These are phyloP conservation scores for Alternaria infectoria DNA, from an alignment of 2,329 filamentous ascomycete genomes.

Conservation along the genomic window DNA sequence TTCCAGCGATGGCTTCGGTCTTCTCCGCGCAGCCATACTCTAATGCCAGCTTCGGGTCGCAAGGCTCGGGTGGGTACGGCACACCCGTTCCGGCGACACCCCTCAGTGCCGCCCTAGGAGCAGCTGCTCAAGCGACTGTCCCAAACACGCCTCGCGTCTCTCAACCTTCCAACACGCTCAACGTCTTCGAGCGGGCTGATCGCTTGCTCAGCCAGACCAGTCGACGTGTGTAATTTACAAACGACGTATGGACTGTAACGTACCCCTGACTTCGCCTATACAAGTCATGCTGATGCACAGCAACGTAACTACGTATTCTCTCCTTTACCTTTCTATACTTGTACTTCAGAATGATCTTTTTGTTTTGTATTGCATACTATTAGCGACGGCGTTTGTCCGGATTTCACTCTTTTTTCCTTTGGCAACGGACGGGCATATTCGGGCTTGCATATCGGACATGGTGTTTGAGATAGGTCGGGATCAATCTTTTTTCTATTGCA, in stretches of 20 bases:
- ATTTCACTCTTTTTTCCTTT: constrained; percentile 13
- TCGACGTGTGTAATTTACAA: constrained; percentile 29
- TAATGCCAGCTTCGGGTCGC: constrained; percentile 33
- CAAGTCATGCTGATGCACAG: neutral
- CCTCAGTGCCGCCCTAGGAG: constrained; percentile 85
- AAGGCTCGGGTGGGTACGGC: constrained; percentile 53
- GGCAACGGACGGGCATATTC: neutral
- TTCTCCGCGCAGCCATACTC: constrained; percentile 38
- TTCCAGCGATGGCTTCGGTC: constrained; percentile 36
- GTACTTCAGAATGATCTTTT: neutral
- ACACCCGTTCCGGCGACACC: constrained; percentile 80
- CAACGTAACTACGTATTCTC: neutral
- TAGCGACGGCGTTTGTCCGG: constrained; percentile 18
- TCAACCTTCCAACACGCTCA: constrained; percentile 35
- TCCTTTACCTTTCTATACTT: neutral
- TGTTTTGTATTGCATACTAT: constrained; percentile 4
- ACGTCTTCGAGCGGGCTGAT: constrained; percentile 47
- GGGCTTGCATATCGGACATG: constrained; percentile 8
- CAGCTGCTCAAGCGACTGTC: constrained; percentile 88
- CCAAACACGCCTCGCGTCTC: constrained; percentile 61
- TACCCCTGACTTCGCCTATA: neutral
- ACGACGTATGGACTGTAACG: neutral
- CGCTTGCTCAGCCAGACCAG: constrained; percentile 40
- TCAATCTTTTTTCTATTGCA: neutral
- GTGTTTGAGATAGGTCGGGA: neutral